phyloP scores from a whole-genome alignment of 257 asterid species.

The Lantana camara region DNA sequence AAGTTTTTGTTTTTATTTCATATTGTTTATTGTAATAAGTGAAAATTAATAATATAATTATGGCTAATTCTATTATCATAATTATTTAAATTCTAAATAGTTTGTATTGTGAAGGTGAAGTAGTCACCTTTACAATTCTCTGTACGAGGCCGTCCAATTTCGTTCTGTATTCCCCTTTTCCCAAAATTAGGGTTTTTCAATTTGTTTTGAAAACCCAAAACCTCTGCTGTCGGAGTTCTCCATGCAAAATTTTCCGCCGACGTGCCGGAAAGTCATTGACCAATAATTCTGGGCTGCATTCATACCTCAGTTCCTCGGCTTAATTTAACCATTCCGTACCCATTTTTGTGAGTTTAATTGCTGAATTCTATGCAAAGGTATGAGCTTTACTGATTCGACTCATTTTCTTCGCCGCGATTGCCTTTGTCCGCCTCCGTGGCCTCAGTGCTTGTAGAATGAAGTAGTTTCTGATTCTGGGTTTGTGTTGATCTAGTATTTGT shows the following conservation, averaged over 20 bases:
- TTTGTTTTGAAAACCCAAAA: slow-evolving; percentile 32
- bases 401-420: slow-evolving; percentile 18
- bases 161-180: slow-evolving; percentile 27
- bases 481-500: slow-evolving; percentile 20
- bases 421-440: slow-evolving; percentile 24
- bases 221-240: slow-evolving; percentile 29
- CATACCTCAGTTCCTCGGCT: slow-evolving; percentile 17
- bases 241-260: slow-evolving; percentile 12
- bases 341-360: slow-evolving; percentile 1
- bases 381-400: slow-evolving; percentile 25
- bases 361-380: slow-evolving; percentile 27
- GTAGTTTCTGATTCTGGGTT: slow-evolving; percentile 19
- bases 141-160: slow-evolving; percentile 27
- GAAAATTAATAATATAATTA: too few relatives aligned
- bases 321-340: slow-evolving; percentile 6
- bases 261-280: slow-evolving; percentile 5
- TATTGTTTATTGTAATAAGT: too few relatives aligned
- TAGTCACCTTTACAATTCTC: too few relatives aligned
- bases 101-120: too few relatives aligned
- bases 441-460: slow-evolving; percentile 24
- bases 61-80: too few relatives aligned
- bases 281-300: slow-evolving; percentile 19
- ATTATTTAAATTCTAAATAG: too few relatives aligned
- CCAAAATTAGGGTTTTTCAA: slow-evolving; percentile 46
- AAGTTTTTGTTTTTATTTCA: too few relatives aligned